Conservation (phyloP, 352 stramenopile genomes). For the Globisporangium iwayamae region DNA sequence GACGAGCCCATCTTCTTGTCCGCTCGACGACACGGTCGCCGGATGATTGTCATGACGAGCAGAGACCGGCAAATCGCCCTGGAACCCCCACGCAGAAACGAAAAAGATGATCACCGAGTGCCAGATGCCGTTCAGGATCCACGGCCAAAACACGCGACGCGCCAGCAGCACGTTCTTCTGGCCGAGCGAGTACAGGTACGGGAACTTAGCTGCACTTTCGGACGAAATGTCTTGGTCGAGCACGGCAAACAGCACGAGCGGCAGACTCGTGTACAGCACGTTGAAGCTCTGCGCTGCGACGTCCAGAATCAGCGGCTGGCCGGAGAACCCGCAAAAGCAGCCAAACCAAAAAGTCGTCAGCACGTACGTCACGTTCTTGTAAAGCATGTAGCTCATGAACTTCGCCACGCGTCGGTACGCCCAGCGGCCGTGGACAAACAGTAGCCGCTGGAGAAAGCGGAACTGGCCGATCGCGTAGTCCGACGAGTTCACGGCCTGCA, state of each 20-base stretch:
- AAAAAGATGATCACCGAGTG: constrained; percentile 83
- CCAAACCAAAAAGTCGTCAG: constrained; percentile 84
- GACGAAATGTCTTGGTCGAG: constrained; percentile 78
- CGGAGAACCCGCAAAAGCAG: constrained; percentile 76
- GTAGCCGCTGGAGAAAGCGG: constrained; percentile 87
- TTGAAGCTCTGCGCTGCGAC: constrained; percentile 82
- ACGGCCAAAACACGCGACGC: constrained; percentile 75
- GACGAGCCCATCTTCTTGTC: constrained; percentile 50
- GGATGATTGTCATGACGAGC: constrained; percentile 22
- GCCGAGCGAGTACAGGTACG: constrained; percentile 61
- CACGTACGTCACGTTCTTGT: constrained; percentile 92
- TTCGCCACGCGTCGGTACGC: constrained; percentile 91
- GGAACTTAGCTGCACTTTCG: constrained; percentile 58
- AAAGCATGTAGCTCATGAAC: constrained; percentile 93
- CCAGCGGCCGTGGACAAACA: constrained; percentile 92
- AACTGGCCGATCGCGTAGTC: constrained; percentile 95
- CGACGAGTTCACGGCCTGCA: constrained; percentile 90
- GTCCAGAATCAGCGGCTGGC: constrained; percentile 74
- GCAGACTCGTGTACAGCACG: constrained; percentile 74
- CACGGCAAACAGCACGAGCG: constrained; percentile 73
- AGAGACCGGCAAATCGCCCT: constrained; percentile 30
- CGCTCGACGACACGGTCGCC: constrained; percentile 33
- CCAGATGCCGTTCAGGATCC: constrained; percentile 81
- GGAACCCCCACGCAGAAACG: constrained; percentile 63
- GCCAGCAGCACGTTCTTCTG: constrained; percentile 62